phyloP scores from a whole-genome alignment of 495 filamentous ascomycete species.

The Pseudotulostoma volvatum region DNA sequence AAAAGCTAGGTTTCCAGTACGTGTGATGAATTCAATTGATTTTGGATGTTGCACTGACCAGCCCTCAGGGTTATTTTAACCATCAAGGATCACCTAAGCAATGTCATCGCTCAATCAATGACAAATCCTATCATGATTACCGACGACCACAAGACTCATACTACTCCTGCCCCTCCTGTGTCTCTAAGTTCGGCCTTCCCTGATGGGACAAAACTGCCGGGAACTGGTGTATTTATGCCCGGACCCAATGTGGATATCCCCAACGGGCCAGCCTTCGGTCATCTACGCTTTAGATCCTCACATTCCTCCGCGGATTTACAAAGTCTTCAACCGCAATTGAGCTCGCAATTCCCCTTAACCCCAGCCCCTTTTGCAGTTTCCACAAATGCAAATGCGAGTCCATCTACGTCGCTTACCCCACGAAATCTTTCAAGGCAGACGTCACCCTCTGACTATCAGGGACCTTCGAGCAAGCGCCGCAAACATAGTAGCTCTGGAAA shows the following conservation, averaged over 20 bases:
- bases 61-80: slow-evolving; percentile 76
- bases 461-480: slow-evolving; percentile 51
- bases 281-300: slow-evolving; percentile 14
- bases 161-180: slow-evolving; percentile 23
- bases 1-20: slow-evolving; percentile 75
- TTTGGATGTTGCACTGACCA: too few relatives aligned
- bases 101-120: slow-evolving; percentile 67
- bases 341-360: slow-evolving; percentile 26
- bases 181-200: slow-evolving; percentile 22
- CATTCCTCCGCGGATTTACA: slow-evolving; percentile 38
- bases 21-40: too few relatives aligned
- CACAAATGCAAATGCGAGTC: slow-evolving; percentile 21
- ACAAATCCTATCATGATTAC: slow-evolving; percentile 85
- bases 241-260: slow-evolving; percentile 16
- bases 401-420: slow-evolving; percentile 37
- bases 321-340: slow-evolving; percentile 33
- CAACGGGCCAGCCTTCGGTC: slow-evolving; percentile 10
- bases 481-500: slow-evolving; percentile 52
- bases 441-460: slow-evolving; percentile 47
- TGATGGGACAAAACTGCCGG: slow-evolving; percentile 29
- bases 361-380: slow-evolving; percentile 21
- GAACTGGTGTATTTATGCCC: slow-evolving; percentile 29
- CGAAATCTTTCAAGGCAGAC: slow-evolving; percentile 52
- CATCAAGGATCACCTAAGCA: slow-evolving; percentile 59
- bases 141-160: slow-evolving; percentile 85